These are phyloP conservation scores for Vitis vinifera DNA, from an alignment of 164 flowering plant species.

Conservation along the genomic window DNA sequence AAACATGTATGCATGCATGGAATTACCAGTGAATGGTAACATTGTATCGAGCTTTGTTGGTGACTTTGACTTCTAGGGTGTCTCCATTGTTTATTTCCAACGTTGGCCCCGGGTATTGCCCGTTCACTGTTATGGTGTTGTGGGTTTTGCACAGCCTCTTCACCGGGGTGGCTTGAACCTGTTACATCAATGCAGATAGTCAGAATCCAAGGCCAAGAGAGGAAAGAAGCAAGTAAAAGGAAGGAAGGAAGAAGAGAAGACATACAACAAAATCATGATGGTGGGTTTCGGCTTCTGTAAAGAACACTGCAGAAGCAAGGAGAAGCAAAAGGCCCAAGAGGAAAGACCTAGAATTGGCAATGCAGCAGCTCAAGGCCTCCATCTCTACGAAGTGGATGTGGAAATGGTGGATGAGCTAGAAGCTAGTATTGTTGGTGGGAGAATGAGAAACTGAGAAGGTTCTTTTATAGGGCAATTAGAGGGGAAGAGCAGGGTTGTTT, in stretches of 20 bases:
- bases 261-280: constrained; percentile 64
- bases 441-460: constrained; percentile 3
- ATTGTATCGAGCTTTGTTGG: constrained; percentile 68
- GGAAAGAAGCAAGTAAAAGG: background rate
- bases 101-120: constrained; percentile 85
- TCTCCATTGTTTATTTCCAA: constrained; percentile 80
- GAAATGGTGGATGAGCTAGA: background rate
- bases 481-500: constrained; percentile 13
- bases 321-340: constrained; percentile 27
- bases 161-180: constrained; percentile 88
- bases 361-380: constrained; percentile 14
- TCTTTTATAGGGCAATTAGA: constrained; percentile 17
- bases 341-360: constrained; percentile 3
- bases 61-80: constrained; percentile 64
- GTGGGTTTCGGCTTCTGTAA: constrained; percentile 38
- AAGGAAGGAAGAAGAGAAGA: background rate
- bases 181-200: background rate
- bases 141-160: constrained; percentile 96
- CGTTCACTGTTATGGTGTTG: constrained; percentile 76
- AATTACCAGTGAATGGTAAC: constrained; percentile 85
- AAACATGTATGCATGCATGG: background rate
- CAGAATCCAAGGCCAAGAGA: background rate
- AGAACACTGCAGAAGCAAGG: constrained; percentile 19
- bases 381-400: background rate
- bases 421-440: constrained; percentile 12